These are phyloP conservation scores for Leishmania aethiopica DNA, from an alignment of 208 protist species.

Conservation along the genomic window DNA sequence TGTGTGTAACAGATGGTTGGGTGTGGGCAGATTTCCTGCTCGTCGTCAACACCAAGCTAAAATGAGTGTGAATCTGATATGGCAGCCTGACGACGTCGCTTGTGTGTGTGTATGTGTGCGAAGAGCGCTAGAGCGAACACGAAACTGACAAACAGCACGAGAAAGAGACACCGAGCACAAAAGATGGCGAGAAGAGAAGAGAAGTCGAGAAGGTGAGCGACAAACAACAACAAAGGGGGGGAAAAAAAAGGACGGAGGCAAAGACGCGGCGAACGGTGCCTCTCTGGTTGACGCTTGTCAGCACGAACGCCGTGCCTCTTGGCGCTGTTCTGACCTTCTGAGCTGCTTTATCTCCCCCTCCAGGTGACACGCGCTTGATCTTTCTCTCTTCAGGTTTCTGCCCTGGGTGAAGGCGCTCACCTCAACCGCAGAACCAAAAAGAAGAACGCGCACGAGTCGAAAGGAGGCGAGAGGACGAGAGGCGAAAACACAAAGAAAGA, in stretches of 20 bases:
- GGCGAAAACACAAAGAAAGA: neutral
- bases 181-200: conserved; percentile 21
- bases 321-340: neutral
- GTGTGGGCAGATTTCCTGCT: neutral
- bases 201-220: neutral
- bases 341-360: neutral
- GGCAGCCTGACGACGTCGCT: neutral
- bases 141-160: neutral
- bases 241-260: neutral
- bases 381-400: neutral
- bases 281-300: neutral
- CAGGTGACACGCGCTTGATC: neutral
- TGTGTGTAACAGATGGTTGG: neutral
- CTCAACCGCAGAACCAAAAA: neutral
- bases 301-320: neutral
- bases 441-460: neutral
- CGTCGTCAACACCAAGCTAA: neutral
- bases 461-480: neutral
- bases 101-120: neutral
- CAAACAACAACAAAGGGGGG: neutral
- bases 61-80: neutral
- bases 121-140: neutral
- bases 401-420: neutral
- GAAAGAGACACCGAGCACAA: conserved; percentile 7
- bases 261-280: neutral